Evolutionary conservation across 768 basidiomycete genomes (phyloP).

Genomic region (Fomitopsis serialis): DNA sequence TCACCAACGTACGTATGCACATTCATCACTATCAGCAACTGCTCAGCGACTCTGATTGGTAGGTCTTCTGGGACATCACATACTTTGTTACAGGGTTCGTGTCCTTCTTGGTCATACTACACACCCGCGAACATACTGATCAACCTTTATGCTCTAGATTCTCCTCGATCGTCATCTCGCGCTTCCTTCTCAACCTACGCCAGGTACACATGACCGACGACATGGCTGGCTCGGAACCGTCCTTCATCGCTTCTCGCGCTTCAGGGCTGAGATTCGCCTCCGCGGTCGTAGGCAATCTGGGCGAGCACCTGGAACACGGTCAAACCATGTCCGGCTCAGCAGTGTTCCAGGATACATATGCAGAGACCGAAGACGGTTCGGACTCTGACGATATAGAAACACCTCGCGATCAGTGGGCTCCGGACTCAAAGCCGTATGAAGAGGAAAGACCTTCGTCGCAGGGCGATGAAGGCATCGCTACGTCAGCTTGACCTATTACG

Average conservation of each 20-base stretch:
- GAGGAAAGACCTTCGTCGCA: too few relatives aligned
- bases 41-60: neutral
- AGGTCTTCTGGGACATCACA: constrained; percentile 2
- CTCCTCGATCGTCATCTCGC: constrained; percentile 8
- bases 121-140: neutral
- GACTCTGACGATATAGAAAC: too few relatives aligned
- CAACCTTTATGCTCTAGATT: neutral
- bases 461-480: too few relatives aligned
- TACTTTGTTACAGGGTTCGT: constrained; percentile 3
- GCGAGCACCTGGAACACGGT: constrained; percentile 8
- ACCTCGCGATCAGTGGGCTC: too few relatives aligned
- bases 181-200: constrained; percentile 11
- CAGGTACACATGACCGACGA: neutral
- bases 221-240: neutral
- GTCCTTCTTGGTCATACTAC: too few relatives aligned
- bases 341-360: neutral
- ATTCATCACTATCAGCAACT: neutral
- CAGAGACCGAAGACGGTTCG: too few relatives aligned
- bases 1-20: neutral
- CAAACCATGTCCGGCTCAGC: neutral
- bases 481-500: too few relatives aligned
- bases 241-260: neutral
- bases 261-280: constrained; percentile 7
- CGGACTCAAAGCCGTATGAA: too few relatives aligned
- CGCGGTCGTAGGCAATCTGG: constrained; percentile 12